Evolutionary conservation across 202 grass and related monocot genomes (phyloP), one percentile per base, ranked within the genome.

Genomic region (Panicum hallii): DNA sequence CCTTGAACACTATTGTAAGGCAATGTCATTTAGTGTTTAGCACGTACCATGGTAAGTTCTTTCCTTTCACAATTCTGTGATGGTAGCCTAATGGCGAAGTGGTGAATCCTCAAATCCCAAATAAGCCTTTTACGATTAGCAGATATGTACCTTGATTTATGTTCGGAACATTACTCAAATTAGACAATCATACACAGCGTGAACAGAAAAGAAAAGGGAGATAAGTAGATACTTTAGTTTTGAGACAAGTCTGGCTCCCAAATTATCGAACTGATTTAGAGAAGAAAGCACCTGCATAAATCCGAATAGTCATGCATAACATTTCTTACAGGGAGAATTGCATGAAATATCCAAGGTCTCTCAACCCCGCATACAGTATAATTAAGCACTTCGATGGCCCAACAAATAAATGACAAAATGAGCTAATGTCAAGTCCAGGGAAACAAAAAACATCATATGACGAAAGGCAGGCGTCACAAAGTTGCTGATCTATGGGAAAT

Each of bases 51-150:
- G 45, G 75, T 69, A 67, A 84, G 48, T 61, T 66, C 79, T 83
- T 86, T 73, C 70, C 32, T 75, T 74, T 79, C 85, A 90, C 79
- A 89, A 86, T 85, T 89, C 48, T 89, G 67, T 84, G 89, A 90
- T 61, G 93, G 88, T 84, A 89, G 62, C 89, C 84, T 98, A 83
- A 90, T 60, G 22, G 87, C 63, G 50, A 91, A 83, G 65, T 78
- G 80, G 54, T 89, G 85, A 84, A 98, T 57, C 79, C 42, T 98
- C 50, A 98, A 74, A 83, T 98, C 89, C 93, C 96, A 98, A 79
- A 66, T 48, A 82, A 92, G 81, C 79, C 88, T 95, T 86, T 88
- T 94, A 67, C 75, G 89, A 42, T 92, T 98, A 75, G 26, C 70
- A 82, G 90, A 90, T 63, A 88, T 64, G 74, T 93, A 95, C 91